phyloP scores from a whole-genome alignment of 2,329 filamentous ascomycete genomes.

The Phaeosphaeriaceae sp. region DNA sequence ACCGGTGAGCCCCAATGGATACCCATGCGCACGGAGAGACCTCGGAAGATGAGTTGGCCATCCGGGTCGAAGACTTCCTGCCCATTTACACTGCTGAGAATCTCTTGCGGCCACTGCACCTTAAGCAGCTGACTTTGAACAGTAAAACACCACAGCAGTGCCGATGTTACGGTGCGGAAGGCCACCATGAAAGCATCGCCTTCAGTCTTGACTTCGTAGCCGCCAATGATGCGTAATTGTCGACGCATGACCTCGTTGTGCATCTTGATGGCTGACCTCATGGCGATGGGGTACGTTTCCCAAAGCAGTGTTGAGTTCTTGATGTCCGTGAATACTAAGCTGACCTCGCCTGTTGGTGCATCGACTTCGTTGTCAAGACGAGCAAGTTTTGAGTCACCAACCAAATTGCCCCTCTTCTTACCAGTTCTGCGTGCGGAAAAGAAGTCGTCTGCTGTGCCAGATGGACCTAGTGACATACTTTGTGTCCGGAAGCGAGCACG shows the following conservation, averaged over 20 bases:
- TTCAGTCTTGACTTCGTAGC: constrained; percentile 99
- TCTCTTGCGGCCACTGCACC: constrained; percentile 91
- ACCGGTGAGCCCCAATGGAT: constrained; percentile 95
- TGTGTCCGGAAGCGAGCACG: constrained; percentile 77
- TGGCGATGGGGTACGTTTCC: constrained; percentile 93
- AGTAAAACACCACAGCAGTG: constrained; percentile 94
- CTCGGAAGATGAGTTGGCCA: constrained; percentile 88
- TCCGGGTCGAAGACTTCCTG: constrained; percentile 84
- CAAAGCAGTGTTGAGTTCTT: constrained; percentile 96
- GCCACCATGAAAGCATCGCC: constrained; percentile 99
- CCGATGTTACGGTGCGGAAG: constrained; percentile 93
- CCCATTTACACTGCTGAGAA: constrained; percentile 84
- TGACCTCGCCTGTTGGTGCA: constrained; percentile 86
- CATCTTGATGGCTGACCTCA: constrained; percentile 95
- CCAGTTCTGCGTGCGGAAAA: constrained; percentile 65
- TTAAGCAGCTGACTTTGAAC: constrained; percentile 89
- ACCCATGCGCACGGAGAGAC: constrained; percentile 95
- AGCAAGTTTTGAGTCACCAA: constrained; percentile 85
- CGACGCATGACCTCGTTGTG: constrained; percentile 97
- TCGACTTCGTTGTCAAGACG: constrained; percentile 90
- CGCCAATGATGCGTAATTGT: constrained; percentile 89
- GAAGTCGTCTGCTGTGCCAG: constrained; percentile 75
- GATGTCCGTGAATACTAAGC: constrained; percentile 98
- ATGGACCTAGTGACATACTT: constrained; percentile 84
- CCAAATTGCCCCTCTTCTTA: constrained; percentile 62